These are phyloP conservation scores for Lachnellula subtilissima DNA, from an alignment of 2,329 filamentous ascomycete species.

Conservation along the genomic window DNA sequence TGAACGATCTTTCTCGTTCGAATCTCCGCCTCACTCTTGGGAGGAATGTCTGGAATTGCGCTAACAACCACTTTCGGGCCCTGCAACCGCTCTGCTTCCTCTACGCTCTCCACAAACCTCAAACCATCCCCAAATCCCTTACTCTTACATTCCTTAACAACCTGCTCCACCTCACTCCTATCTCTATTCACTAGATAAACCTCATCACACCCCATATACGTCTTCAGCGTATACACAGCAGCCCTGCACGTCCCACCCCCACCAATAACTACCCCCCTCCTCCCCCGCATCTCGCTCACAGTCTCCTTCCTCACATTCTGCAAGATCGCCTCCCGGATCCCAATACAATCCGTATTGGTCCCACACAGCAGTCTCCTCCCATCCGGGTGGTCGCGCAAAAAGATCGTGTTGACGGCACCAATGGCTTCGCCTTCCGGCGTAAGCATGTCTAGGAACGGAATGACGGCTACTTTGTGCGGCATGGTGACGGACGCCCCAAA, in stretches of 20 bases:
- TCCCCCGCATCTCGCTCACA: slow-evolving; percentile 46
- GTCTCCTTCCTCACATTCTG: slow-evolving; percentile 46
- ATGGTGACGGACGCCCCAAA: slow-evolving; percentile 73
- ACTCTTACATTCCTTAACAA: slow-evolving; percentile 58
- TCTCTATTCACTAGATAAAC: slow-evolving; percentile 80
- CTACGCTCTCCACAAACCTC: slow-evolving; percentile 54
- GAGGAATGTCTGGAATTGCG: slow-evolving; percentile 73
- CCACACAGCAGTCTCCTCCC: slow-evolving; percentile 50
- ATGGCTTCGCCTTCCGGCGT: slow-evolving; percentile 69
- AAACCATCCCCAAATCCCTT: slow-evolving; percentile 57
- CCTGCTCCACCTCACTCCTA: slow-evolving; percentile 57
- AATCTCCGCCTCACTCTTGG: slow-evolving; percentile 58
- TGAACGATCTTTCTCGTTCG: slow-evolving; percentile 44
- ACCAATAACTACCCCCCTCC: slow-evolving; percentile 68
- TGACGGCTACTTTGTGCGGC: slow-evolving; percentile 77
- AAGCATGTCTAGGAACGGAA: slow-evolving; percentile 66
- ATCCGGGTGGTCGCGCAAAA: slow-evolving; percentile 45
- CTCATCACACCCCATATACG: slow-evolving; percentile 60
- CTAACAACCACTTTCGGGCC: slow-evolving; percentile 64
- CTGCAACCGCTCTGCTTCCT: slow-evolving; percentile 54
- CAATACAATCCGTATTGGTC: slow-evolving; percentile 77
- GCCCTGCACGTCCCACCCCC: slow-evolving; percentile 75
- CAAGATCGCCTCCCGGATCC: slow-evolving; percentile 67
- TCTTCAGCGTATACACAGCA: slow-evolving; percentile 69
- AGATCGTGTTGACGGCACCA: slow-evolving; percentile 77